Evolutionary conservation across 495 filamentous ascomycete species (phyloP), one percentile per base, ranked within the genome.

Genomic region (Penicillium silybi): DNA sequence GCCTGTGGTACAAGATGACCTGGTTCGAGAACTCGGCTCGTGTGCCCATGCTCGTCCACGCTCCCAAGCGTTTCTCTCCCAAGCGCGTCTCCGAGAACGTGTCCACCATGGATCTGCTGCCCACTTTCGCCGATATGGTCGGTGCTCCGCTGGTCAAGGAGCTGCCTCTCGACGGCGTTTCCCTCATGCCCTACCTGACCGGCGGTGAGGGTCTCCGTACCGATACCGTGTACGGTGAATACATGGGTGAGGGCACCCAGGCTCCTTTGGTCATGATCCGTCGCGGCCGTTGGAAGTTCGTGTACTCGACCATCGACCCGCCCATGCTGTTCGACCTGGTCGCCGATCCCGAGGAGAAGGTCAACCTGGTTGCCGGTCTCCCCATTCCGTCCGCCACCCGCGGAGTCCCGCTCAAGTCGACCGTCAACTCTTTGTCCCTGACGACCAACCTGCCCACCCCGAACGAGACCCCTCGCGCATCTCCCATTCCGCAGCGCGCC

Each of bases 1-100:
- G 87, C 0, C 69, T 96, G 34, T 96, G 90, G 90, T 96, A 95
- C 76, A 95, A 95, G 76, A 95, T 95, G 90, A 85, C 77, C 54
- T 95, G 89, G 76, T 92, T 87, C 59, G 90, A 95, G 74, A 81
- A 82, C 25, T 91, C 87, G 6, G 86, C 85, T 25, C 85, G 90
- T 7, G 89, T 96, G 6, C 90, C 90, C 3, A 80, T 96, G 51
- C 72, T 96, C 47, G 73, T 93, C 53, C 83, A 85, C 51, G 78
- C 88, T 48, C 90, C 90, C 6, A 71, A 80, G 51, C 70, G 64
- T 23, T 91, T 90, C 63, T 55, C 69, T 1, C 80, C 89, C n/a
- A 85, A 79, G 61, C 80, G 81, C 15, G 82, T 96, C 22, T 69
- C 74, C 8, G 68, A 88, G 63, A 91, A 89, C 52, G 90, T 96